Evolutionary conservation across 1,139 yeast genomes (phyloP), one percentile per base, ranked within the genome.

Genomic region (Suhomyces bolitotheri): DNA sequence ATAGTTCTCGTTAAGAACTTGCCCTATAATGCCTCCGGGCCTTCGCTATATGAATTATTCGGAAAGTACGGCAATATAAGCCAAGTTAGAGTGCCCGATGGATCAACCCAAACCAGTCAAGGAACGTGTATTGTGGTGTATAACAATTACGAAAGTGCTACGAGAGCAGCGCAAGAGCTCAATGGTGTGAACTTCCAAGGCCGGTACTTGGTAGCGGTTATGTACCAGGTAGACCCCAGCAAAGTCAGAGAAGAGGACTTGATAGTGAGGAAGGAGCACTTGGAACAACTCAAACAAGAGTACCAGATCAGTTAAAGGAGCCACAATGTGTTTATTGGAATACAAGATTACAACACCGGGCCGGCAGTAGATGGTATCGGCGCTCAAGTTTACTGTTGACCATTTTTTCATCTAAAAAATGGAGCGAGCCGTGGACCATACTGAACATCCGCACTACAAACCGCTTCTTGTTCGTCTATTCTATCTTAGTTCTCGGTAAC

Each of bases 51-150:
- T 47, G 73, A 71, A 15, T 59, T 80, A 8, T 75, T 79, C 46
- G 78, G 80, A 2, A 68, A 71, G 38, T 79, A 67, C 50, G 88
- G 87, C 1, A 70, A 71, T 25, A 70, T 81, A 20, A 67, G 65
- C 39, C 82, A 79, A 51, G 58, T 80, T n/a, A 56, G 86, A 35
- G 45, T 68, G 3, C 79, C 84, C 2, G 65, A 60, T 33, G 60
- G 61, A 2, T 34, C 29, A 4, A 24, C 41, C 10, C 33, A 33
- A 10, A 36, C 34, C 16, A 41, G 30, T 15, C 23, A 41, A 36
- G 86, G 86, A 4, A 73, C 80, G 4, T 80, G 82, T 13, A 68
- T 72, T 36, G 72, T 80, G n/a, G 71, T 80, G 4, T 81, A 73
- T 51, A 73, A 70, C 38, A 72, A 73, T 34, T 42, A 72, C 16